Base-by-base conservation (phyloP, 169 alveolate genomes). In the Besnoitia besnoiti region DNA sequence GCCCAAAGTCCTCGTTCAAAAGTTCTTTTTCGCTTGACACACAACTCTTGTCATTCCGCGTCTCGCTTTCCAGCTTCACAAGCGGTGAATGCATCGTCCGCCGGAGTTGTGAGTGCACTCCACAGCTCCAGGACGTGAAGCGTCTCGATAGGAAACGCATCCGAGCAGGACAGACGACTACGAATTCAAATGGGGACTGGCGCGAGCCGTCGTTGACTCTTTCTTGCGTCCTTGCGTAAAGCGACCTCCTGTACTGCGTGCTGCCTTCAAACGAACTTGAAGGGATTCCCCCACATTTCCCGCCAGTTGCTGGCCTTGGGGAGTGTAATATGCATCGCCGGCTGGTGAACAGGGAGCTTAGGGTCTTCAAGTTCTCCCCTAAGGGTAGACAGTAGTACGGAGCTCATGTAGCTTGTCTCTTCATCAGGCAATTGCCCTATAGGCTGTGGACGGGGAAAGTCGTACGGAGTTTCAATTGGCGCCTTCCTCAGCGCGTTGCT, bases 261-360 rank as follows among this genome's bases (percentile, higher is more conserved):
- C n/a, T 7, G 24, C 80, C 80, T 7, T 67, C 80, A 67, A 67
- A 67, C 42, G n/a, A 33, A 67, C 21, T 67, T 67, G 80, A 67
- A 67, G 39, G 80, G 80, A n/a, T 35, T 67, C 46, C 80, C 80
- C 80, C 80, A 67, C 80, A 67, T 67, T 67, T 67, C 46, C n/a
- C 46, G 3, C 80, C 80, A 67, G 80, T n/a, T 67, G 24, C 80
- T 67, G 12, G 47, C 80, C n/a, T 67, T 67, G 4, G 39, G 80
- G 8, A 67, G 80, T 8, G 14, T 14, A 35, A 67, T 67, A n/a
- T 67, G 80, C 46, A 67, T 30, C 80, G 80, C 80, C 44, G 80
- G 80, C 39, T 35, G 80, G n/a, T 67, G 47, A 14, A 67, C 10
- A 30, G 80, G 80, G 10, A 67, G 80, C 44, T 67, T 67, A 1